A percentile compares a stretch with the other conserved stretches of the same genome.
These are phyloP conservation scores for Marasmius sp. DNA, from an alignment of 1,284 basidiomycete species.

Conservation along the genomic window DNA sequence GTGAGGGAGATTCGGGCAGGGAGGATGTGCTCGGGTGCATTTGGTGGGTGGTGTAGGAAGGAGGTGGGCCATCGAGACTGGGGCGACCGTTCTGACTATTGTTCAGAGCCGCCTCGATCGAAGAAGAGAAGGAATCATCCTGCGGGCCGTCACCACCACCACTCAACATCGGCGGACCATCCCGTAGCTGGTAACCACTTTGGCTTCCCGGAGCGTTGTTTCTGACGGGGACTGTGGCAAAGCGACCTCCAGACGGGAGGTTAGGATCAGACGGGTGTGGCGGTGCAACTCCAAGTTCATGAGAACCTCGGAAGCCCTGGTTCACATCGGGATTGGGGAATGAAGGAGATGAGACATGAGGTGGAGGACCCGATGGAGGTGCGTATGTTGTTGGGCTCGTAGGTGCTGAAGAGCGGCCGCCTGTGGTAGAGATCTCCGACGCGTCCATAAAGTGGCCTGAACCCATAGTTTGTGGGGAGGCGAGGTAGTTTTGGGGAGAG, in stretches of 20 bases:
- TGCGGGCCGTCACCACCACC: constrained; percentile 25
- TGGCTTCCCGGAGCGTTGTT: not conserved
- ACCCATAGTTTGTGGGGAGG: constrained; percentile 21
- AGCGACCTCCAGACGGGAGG: constrained; percentile 37
- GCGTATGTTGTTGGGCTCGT: constrained; percentile 12
- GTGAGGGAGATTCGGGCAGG: constrained; percentile 11
- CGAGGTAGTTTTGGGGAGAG: constrained; percentile 8
- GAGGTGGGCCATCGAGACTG: constrained; percentile 13
- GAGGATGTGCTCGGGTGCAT: not conserved
- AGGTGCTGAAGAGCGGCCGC: constrained; percentile 2
- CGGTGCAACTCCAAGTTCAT: constrained; percentile 39
- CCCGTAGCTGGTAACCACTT: constrained; percentile 13
- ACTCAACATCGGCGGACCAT: constrained; percentile 9
- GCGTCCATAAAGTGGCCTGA: constrained; percentile 27
- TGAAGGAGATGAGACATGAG: constrained; percentile 4
- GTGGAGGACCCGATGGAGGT: constrained; percentile 11
- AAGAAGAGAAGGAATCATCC: constrained; percentile 50
- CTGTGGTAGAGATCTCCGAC: constrained; percentile 8
- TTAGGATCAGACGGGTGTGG: constrained; percentile 16
- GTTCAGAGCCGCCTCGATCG: constrained; percentile 49
- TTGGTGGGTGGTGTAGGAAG: constrained; percentile 11
- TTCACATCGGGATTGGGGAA: not conserved
- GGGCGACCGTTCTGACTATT: constrained; percentile 18
- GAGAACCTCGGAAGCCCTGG: constrained; percentile 23
- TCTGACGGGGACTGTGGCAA: constrained; percentile 59